Evolutionary conservation across 768 basidiomycete species (phyloP).

Genomic region (Mycena capillaripes): DNA sequence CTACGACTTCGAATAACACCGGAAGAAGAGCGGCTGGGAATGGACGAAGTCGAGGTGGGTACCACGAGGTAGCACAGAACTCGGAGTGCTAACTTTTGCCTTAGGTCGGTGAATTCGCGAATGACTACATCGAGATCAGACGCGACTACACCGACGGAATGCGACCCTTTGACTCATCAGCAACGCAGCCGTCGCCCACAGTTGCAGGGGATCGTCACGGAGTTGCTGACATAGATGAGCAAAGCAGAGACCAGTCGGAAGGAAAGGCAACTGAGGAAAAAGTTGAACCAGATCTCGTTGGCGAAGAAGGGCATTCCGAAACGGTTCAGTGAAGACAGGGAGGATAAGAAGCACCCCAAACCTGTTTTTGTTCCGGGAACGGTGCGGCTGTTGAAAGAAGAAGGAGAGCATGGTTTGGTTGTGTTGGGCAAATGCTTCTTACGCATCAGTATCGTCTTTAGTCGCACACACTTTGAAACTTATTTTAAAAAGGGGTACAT

Average conservation of each 20-base stretch:
- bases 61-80: not conserved
- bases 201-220: constrained; percentile 57
- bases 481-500: no score
- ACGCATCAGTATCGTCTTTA: no score
- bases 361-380: no score
- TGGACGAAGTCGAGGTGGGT: constrained; percentile 81
- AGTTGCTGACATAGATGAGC: constrained; percentile 49
- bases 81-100: not conserved
- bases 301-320: not conserved
- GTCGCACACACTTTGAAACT: no score
- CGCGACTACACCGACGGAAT: constrained; percentile 72
- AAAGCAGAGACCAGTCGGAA: constrained; percentile 19
- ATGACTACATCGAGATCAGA: constrained; percentile 78
- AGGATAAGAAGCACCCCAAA: no score
- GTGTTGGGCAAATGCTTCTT: no score
- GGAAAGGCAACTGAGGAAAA: constrained; percentile 19
- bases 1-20: constrained; percentile 66
- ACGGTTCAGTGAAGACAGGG: no score
- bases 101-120: constrained; percentile 79
- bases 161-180: constrained; percentile 54
- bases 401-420: no score
- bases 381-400: no score
- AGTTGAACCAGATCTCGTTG: constrained; percentile 21
- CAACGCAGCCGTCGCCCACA: constrained; percentile 41
- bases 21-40: constrained; percentile 72